A percentile compares a stretch with the other conserved stretches of the same genome.
Conservation (phyloP, 2,329 filamentous ascomycete species). For the Pseudogymnoascus sp. region DNA sequence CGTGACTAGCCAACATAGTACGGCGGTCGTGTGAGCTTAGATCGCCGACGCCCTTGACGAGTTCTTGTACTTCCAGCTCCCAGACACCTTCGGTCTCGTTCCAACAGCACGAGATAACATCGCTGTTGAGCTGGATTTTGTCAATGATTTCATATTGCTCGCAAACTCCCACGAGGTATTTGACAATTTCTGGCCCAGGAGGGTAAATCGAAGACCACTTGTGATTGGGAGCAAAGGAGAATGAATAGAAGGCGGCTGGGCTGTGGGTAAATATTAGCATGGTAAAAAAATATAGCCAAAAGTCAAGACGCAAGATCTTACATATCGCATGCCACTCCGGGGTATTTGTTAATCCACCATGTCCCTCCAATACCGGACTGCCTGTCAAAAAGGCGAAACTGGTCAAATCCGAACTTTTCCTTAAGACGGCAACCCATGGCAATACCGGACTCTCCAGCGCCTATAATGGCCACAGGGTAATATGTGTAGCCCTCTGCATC, state of each 20-base stretch:
- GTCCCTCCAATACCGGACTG: constrained; percentile 51
- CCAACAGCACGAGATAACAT: constrained; percentile 46
- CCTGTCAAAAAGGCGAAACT: constrained; percentile 52
- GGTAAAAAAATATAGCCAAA: not conserved
- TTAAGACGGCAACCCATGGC: constrained; percentile 52
- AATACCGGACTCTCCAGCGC: constrained; percentile 52
- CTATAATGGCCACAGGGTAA: constrained; percentile 47
- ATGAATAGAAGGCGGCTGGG: constrained; percentile 49
- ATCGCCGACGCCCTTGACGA: constrained; percentile 48
- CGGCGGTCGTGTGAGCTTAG: constrained; percentile 40
- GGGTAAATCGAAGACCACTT: constrained; percentile 44
- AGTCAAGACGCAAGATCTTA: constrained; percentile 22
- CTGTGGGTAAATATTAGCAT: constrained; percentile 29
- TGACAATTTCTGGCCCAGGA: constrained; percentile 41
- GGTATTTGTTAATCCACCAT: constrained; percentile 56
- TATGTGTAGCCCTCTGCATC: constrained; percentile 35
- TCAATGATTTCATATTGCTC: constrained; percentile 44
- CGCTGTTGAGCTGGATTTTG: constrained; percentile 52
- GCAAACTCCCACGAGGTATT: constrained; percentile 47
- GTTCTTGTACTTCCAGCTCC: constrained; percentile 45
- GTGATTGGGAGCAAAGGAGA: constrained; percentile 47
- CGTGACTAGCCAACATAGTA: constrained; percentile 36
- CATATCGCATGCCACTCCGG: constrained; percentile 46
- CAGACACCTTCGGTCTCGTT: constrained; percentile 46
- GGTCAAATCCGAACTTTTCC: constrained; percentile 45